Evolutionary conservation across 2,329 filamentous ascomycete genomes (phyloP), one percentile per base, ranked within the genome.

Genomic region (Stagonosporopsis vannaccii): DNA sequence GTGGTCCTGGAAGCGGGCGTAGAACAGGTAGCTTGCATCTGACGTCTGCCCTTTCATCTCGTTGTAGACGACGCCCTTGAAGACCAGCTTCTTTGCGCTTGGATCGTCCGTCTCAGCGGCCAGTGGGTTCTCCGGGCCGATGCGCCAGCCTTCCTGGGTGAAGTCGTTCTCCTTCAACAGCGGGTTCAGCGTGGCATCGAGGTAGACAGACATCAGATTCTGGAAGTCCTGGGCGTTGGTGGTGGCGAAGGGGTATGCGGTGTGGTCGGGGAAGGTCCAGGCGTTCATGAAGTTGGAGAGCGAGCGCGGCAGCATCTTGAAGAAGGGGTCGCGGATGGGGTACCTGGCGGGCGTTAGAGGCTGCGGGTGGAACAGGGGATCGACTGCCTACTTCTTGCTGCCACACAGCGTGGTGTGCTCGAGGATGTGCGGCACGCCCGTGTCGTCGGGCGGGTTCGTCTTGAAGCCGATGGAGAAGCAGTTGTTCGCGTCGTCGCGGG

Each of bases 251-350:
- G 95, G 95, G 73, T 99, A 99, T 65, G 92, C 96, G 11, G 95
- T 99, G 75, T 99, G 93, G 71, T 98, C 94, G 20, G 92, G 90
- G 23, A 93, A 92, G 37, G 95, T 99, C 74, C 98, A 97, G 59
- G 95, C 95, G 76, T 99, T 99, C 95, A 99, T 99, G 74, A 97
- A 99, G 78, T 98, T 99, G 62, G 95, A 97, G n/a, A 99, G 84
- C 5, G 95, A 97, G 67, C 95, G 88, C 20, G 95, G 95, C 23
- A 99, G 85, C 95, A 99, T 99, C 84, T 98, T 99, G 83, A 99
- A 99, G 82, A 99, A 99, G 0, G 95, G 95, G 72, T 99, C 95
- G 60, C 95, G 91, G 56, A 99, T 94, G n/a, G 95, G 95, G 74
- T 93, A 96, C 76, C 91, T 94, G 72, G 47, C 55, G 41, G 19